Conservation (phyloP, 805 yeast species). For the Candida ulmi region DNA sequence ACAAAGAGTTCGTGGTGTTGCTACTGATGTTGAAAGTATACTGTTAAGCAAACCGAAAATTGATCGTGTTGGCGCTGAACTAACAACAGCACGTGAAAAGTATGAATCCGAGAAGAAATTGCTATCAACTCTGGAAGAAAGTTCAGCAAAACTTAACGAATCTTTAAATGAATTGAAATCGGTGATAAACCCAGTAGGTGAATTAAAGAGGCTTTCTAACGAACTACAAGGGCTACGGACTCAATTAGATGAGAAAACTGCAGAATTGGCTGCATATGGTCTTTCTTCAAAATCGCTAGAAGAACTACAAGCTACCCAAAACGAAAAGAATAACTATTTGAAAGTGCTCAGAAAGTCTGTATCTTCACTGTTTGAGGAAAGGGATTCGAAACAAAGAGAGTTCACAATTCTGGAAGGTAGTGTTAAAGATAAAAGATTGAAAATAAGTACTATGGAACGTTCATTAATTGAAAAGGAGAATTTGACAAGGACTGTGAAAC, state of each 20-base stretch:
- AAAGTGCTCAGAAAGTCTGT: constrained; percentile 34
- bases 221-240: constrained; percentile 26
- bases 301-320: constrained; percentile 41
- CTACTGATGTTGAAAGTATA: constrained; percentile 23
- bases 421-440: constrained; percentile 47
- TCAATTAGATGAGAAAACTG: constrained; percentile 25
- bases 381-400: constrained; percentile 40
- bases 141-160: constrained; percentile 4
- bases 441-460: constrained; percentile 48
- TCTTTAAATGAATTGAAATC: constrained; percentile 7
- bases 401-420: constrained; percentile 39
- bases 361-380: constrained; percentile 30
- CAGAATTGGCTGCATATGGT: constrained; percentile 35
- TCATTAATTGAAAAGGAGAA: constrained; percentile 42
- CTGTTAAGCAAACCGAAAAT: constrained; percentile 8
- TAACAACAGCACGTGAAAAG: background rate
- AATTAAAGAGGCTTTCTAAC: constrained; percentile 27
- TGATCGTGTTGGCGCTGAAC: constrained; percentile 6
- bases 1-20: constrained; percentile 22
- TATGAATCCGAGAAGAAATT: background rate
- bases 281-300: constrained; percentile 31
- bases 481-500: constrained; percentile 33
- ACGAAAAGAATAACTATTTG: constrained; percentile 31
- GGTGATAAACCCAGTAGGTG: constrained; percentile 26
- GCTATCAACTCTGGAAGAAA: background rate